Conservation (phyloP, 1,139 yeast genomes). For the Candida pseudoviswanathii region DNA sequence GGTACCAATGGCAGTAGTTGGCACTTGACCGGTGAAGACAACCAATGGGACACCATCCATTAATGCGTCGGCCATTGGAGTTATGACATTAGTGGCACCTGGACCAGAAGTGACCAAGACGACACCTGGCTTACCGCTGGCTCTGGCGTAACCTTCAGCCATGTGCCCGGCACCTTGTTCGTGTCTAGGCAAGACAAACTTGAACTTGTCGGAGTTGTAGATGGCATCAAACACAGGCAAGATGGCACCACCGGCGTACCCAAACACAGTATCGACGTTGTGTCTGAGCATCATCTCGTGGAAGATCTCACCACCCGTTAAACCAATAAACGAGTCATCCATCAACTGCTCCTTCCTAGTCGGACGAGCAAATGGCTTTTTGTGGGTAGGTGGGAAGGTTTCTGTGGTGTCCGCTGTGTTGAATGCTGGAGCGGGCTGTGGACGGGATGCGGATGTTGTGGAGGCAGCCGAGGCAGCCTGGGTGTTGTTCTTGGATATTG, state of each 20-base stretch:
- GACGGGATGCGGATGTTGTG: conserved; percentile 28
- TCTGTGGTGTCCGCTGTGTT: conserved; percentile 27
- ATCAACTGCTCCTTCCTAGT: conserved; percentile 27
- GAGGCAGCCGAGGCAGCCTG: conserved; percentile 40
- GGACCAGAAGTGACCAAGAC: conserved; percentile 98
- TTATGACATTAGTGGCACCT: conserved; percentile 96
- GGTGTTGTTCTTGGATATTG: conserved; percentile 34
- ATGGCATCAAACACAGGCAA: conserved; percentile 97
- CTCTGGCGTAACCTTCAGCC: conserved; percentile 99
- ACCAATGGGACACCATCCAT: conserved; percentile 97
- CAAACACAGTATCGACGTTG: conserved; percentile 90
- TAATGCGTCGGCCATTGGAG: conserved; percentile 97
- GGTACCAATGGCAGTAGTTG: conserved; percentile 93
- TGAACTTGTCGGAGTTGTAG: conserved; percentile 84
- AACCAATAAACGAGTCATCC: conserved; percentile 91
- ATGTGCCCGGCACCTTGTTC: conserved; percentile 99
- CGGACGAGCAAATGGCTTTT: conserved; percentile 8
- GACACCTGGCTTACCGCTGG: conserved; percentile 96
- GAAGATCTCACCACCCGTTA: conserved; percentile 96
- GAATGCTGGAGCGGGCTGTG: conserved; percentile 44
- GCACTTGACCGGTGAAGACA: conserved; percentile 98
- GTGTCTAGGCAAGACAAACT: conserved; percentile 91
- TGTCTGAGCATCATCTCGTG: conserved; percentile 99
- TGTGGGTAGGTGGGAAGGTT: conserved; percentile 10
- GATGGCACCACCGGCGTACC: conserved; percentile 98